phyloP scores from a whole-genome alignment of 257 asterid species.

The Leptodermis oblonga region DNA sequence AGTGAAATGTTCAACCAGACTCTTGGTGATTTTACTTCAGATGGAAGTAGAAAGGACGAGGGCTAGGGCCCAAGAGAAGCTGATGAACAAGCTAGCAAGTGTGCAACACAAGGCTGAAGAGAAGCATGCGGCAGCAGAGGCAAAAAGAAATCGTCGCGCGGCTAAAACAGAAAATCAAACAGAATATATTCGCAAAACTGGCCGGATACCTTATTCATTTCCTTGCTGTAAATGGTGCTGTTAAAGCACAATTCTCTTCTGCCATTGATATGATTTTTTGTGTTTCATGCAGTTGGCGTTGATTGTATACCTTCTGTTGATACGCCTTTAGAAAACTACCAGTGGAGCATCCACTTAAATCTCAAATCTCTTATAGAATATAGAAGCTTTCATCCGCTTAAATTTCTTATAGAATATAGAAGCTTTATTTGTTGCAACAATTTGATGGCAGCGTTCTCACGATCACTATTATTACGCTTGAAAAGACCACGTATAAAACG shows the following conservation, averaged over 20 bases:
- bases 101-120: slow-evolving; percentile 33
- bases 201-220: slow-evolving; percentile 29
- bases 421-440: too few species aligned
- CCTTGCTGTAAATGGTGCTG: slow-evolving; percentile 31
- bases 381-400: too few species aligned
- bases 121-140: slow-evolving; percentile 26
- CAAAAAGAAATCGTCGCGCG: slow-evolving; percentile 22
- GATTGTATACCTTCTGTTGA: not conserved
- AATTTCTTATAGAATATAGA: too few species aligned
- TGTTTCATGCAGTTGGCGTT: slow-evolving; percentile 6
- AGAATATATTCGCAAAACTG: slow-evolving; percentile 36
- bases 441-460: too few species aligned
- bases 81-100: slow-evolving; percentile 35
- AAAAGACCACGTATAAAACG: too few species aligned
- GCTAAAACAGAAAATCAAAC: slow-evolving; percentile 30
- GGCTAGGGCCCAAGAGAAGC: slow-evolving; percentile 27
- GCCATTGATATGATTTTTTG: slow-evolving; percentile 2
- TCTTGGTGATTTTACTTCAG: slow-evolving; percentile 15
- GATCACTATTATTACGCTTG: too few species aligned
- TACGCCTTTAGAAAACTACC: not conserved
- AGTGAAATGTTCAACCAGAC: not conserved
- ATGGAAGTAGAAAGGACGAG: slow-evolving; percentile 37
- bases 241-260: slow-evolving; percentile 2
- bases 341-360: not conserved
- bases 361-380: too few species aligned